Evolutionary conservation across 2,329 filamentous ascomycete species (phyloP), one percentile per base, ranked within the genome.

Genomic region (Pseudogymnoascus sp.): DNA sequence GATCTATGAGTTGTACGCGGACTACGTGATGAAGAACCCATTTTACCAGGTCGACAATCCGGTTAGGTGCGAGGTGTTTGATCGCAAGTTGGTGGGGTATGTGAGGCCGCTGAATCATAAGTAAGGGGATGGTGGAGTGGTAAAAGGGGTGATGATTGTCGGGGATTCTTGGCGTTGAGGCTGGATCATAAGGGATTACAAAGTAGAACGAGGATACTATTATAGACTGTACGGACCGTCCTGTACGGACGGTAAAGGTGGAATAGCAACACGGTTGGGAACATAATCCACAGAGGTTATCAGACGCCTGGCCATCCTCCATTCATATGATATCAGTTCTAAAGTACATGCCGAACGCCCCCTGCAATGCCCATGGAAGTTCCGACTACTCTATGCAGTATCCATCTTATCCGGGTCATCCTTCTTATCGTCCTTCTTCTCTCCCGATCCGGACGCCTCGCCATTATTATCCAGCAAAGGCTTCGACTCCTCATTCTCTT

Each of bases 21-120:
- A 99, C 76, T 97, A 91, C 74, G 94, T 99, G 69, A 97, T 97
- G 91, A 99, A 97, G 81, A 99, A 99, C 75, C 94, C 94, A 0
- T 99, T 99, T 73, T 97, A 97, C 77, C 92, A 94, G 72, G 81
- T 96, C 63, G 94, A 99, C 78, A 99, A 97, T 92, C 94, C 94
- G 6, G 86, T 99, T 61, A 83, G 94, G 65, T 96, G 94, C 76
- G 94, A 97, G 72, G 89, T 91, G 69, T 99, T 97, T 78, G 94
- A 99, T 74, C 82, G 92, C 69, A 91, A 91, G 75, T 75, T 97
- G 67, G 83, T 84, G 67, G 90, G 87, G 38, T 96, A 92, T 76
- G 85, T 96, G 70, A 86, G 91, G 72, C 83, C 85, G 72, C 81
- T 87, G 69, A 88, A 88, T 71, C 86, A 80, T 71, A 77, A 82